Evolutionary conservation across 2,329 filamentous ascomycete species (phyloP), one percentile per base, ranked within the genome.

Genomic region (Hirsutella minnesotensis): DNA sequence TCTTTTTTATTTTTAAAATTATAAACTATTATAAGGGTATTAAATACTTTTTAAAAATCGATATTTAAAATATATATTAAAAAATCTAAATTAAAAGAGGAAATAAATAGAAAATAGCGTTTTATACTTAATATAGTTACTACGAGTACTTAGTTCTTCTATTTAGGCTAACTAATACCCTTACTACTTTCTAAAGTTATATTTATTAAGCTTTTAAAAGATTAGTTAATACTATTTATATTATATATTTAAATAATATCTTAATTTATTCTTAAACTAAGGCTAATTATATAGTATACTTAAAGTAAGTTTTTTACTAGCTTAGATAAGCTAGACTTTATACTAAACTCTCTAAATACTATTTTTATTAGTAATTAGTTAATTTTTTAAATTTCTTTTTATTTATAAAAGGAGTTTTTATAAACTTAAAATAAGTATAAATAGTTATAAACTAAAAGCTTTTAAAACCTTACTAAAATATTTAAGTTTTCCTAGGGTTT

Each of bases 191-290:
- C 31, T 40, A 34, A 19, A 30, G 33, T 35, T 43, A 37, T 34
- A 46, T 31, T 34, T 34, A 46, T 39, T 43, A 46, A 38, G 38
- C 18, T 35, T 27, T 27, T 19, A 27, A 39, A 45, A 37, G 39
- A 20, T 34, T 38, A 41, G 31, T 42, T 27, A 40, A 31, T 42
- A 42, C 36, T 20, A 38, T 39, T 30, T 18, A 34, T 38, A 20
- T 30, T 37, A 36, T 31, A 29, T 41, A 40, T 13, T 12, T 27
- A 7, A 12, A 27, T 27, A 27, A 27, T 27, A 27, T 27, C 7
- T 27, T 27, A 27, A 27, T 27, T 27, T 27, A 27, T 12, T 27
- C 12, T 7, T 27, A 27, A 27, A 27, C 7, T 12, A 12, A 27
- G 24, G 24, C 24, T 27, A 27, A 27, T 7, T 27, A 27, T 27